phyloP scores from a whole-genome alignment of 2,329 filamentous ascomycete genomes.

The Didymella glomerata region DNA sequence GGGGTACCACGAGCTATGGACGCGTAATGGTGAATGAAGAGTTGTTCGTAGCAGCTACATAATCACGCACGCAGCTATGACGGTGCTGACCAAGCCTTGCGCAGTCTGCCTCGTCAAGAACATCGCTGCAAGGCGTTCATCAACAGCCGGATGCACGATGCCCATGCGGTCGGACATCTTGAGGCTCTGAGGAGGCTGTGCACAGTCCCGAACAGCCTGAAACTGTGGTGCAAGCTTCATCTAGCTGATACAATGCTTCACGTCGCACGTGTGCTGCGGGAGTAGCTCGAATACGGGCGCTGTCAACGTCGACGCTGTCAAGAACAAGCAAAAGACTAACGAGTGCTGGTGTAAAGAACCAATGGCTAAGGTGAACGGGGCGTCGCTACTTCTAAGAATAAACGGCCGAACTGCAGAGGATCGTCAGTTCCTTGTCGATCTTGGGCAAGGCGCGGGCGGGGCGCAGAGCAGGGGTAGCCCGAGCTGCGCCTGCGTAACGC shows the following conservation, averaged over 20 bases:
- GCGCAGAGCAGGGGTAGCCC: slow-evolving; percentile 13
- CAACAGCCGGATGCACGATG: neutral
- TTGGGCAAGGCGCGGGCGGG: slow-evolving; percentile 18
- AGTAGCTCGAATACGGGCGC: neutral
- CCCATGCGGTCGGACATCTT: slow-evolving; percentile 11
- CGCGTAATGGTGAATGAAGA: slow-evolving; percentile 17
- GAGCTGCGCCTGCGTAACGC: slow-evolving; percentile 23
- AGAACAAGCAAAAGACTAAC: slow-evolving; percentile 1
- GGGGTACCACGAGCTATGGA: slow-evolving; percentile 8
- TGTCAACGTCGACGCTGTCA: neutral
- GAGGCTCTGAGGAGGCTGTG: slow-evolving; percentile 14
- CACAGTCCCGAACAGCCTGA: slow-evolving; percentile 12
- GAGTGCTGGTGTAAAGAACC: neutral
- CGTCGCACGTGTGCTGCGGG: slow-evolving; percentile 3
- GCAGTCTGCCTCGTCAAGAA: slow-evolving; percentile 17
- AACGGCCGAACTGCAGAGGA: slow-evolving; percentile 10
- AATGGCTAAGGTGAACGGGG: neutral
- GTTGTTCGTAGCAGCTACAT: neutral
- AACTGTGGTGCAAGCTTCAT: slow-evolving; percentile 18
- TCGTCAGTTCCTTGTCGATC: slow-evolving; percentile 2
- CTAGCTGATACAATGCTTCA: slow-evolving; percentile 14
- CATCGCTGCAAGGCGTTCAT: slow-evolving; percentile 6
- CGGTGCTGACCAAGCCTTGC: slow-evolving; percentile 2
- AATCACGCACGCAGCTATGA: slow-evolving; percentile 6
- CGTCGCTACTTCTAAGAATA: slow-evolving; percentile 17